Percentiles rank a stretch among this genome's conserved stretches.
phyloP scores from a whole-genome alignment of 139 green algal genomes.

The Micractinium sp. region DNA sequence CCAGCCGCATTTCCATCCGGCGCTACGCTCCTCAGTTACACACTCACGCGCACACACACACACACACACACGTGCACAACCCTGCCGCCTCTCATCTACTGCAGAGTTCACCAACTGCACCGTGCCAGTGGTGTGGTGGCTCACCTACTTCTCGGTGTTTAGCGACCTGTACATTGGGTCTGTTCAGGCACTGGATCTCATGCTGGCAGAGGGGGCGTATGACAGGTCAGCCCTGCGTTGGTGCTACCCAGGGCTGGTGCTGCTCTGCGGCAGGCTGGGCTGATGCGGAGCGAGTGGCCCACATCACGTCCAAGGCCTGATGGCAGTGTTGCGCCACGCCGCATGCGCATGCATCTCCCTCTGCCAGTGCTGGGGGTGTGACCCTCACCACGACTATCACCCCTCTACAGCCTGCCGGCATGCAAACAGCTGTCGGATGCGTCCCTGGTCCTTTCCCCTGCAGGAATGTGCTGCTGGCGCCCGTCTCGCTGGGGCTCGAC shows the following conservation, averaged over 20 bases:
- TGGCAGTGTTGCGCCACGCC: no score
- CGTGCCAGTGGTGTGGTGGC: slow-evolving; percentile 14
- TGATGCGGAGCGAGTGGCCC: no score
- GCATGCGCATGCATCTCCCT: no score
- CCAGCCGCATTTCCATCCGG: no score
- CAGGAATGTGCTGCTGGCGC: slow-evolving; percentile 23
- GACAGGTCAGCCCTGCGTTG: not conserved
- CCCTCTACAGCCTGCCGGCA: no score
- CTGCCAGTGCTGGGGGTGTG: no score
- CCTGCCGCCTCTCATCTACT: not conserved
- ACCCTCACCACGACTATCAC: no score
- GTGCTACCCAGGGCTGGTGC: no score
- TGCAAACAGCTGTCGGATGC: no score
- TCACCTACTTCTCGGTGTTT: slow-evolving; percentile 26
- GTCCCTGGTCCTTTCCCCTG: no score
- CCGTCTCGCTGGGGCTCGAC: slow-evolving; percentile 9
- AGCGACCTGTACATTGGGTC: slow-evolving; percentile 1
- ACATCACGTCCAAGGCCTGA: no score
- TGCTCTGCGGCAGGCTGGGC: no score
- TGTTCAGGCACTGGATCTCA: not conserved
- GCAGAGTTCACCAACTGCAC: slow-evolving; percentile 34
- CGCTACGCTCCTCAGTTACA: not conserved
- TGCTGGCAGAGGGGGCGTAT: not conserved
- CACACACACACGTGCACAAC: not conserved
- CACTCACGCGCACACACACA: not conserved